Base-by-base conservation (phyloP, 805 yeast genomes). In the Phaffomyces antillensis region DNA sequence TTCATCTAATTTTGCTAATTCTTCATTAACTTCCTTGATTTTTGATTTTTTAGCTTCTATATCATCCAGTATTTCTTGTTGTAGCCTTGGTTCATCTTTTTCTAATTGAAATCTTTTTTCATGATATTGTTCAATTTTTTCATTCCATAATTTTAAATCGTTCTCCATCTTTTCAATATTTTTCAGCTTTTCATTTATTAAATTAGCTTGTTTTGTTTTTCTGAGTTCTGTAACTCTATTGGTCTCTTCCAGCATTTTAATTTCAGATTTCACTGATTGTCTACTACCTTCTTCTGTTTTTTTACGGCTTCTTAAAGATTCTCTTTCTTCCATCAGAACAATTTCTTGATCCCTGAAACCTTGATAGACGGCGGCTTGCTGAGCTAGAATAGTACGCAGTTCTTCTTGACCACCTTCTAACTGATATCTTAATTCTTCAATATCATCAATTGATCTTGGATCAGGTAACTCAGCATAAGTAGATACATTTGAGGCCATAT, bases 331-430 rank as follows among this genome's bases (percentile, higher is more conserved):
- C 1, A 60, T 46, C 43, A 70, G 53, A 15, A 58, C 57, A 0
- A 49, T 42, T 40, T 68, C 71, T 43, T 68, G 71, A 25, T 72
- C 74, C 35, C 58, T 51, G 46, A 65, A 67, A 36, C 71, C 74
- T 7, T 43, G n/a, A 28, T 61, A 57, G 0, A 61, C 51, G 33
- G 62, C 65, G 32, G 52, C 51, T 44, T 63, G 64, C 16, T 69
- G 66, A 24, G 53, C 58, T 47, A 66, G 48, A 16, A 68, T 53
- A 9, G 62, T 52, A 40, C 66, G 63, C 15, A 69, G 60, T 26
- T 70, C 73, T 25, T 68, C 73, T 37, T 71, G 65, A 2, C 71
- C 70, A 7, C 66, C 55, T 50, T 70, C 75, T 23, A 71, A 52
- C 36, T 66, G 54, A 46, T 64, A 70, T 46, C 72, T 64, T 33